Base-by-base conservation (phyloP, 1,284 basidiomycete species). In the Irpex sp. region DNA sequence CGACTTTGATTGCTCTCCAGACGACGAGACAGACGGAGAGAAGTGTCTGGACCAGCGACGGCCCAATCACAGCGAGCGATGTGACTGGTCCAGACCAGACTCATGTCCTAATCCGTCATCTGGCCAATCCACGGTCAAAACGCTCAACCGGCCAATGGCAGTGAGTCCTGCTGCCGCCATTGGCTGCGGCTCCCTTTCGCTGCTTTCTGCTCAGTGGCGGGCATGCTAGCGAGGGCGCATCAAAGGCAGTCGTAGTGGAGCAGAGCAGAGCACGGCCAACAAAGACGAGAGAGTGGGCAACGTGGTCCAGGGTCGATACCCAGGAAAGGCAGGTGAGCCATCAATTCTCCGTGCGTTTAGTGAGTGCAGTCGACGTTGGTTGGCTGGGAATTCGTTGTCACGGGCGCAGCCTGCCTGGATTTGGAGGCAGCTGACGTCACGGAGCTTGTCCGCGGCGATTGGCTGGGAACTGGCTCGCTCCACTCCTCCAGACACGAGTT, bases 1-100 rank as follows among this genome's bases (percentile, higher is more conserved):
- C 53, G 53, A 55, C 53, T 55, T 55, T 55, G 53, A 55, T 55
- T 55, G 53, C 53, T 55, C 53, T 55, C 53, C 53, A 55, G 53
- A 55, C 53, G 53, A 55, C 53, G 53, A 55, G 53, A 55, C 53
- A 55, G 53, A 33, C 53, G 53, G 53, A 55, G 53, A 55, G 53
- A 55, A 55, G 21, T 55, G 53, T 55, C 53, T 55, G 53, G 53
- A 55, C 53, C 53, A 55, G 53, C 53, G 17, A 55, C 53, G 53
- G 26, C 15, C 53, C 53, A 55, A 55, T 55, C 53, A 55, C 6
- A 55, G 53, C 53, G 53, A 21, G 53, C 53, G 53, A 55, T 55
- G 53, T 55, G 21, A 55, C 33, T 55, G 53, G 53, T 55, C 53
- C 53, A 55, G 53, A 55, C 53, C 53, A 21, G 6, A 55, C 53